Percentiles rank a stretch among this genome's conserved stretches.
These are phyloP conservation scores for Yarrowia alimentaria DNA, from an alignment of 805 yeast species.

Conservation along the genomic window DNA sequence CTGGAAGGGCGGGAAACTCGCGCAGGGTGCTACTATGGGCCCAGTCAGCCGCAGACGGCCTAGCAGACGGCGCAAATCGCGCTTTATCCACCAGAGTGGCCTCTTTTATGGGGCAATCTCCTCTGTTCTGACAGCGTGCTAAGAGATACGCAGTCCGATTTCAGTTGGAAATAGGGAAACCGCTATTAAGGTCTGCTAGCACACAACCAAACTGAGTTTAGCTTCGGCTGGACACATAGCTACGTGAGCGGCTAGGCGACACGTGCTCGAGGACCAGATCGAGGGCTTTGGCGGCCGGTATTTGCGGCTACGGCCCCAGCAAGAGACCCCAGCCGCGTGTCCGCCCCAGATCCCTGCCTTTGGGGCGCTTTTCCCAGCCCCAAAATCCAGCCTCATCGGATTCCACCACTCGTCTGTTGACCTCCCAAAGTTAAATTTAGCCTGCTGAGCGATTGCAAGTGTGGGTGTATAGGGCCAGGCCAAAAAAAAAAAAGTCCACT, in stretches of 20 bases:
- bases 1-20: too few species aligned
- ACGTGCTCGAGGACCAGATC: too few species aligned
- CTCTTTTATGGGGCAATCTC: too few species aligned
- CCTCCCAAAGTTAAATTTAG: slow-evolving; percentile 27
- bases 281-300: slow-evolving; percentile 5
- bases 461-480: background rate
- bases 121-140: too few species aligned
- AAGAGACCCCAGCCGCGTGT: too few species aligned
- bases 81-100: too few species aligned
- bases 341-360: background rate
- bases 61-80: too few species aligned
- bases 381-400: background rate
- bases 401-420: slow-evolving; percentile 9
- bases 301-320: too few species aligned
- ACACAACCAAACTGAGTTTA: slow-evolving; percentile 1
- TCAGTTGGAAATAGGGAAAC: background rate
- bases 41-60: too few species aligned
- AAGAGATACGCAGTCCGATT: background rate
- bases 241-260: slow-evolving; percentile 24
- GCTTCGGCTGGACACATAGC: slow-evolving; percentile 20
- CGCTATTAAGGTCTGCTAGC: background rate
- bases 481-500: background rate
- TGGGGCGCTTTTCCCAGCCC: background rate
- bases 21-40: too few species aligned
- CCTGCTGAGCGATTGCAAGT: slow-evolving; percentile 12